phyloP scores from a whole-genome alignment of 352 stramenopile genomes.

The Pythium insidiosum region DNA sequence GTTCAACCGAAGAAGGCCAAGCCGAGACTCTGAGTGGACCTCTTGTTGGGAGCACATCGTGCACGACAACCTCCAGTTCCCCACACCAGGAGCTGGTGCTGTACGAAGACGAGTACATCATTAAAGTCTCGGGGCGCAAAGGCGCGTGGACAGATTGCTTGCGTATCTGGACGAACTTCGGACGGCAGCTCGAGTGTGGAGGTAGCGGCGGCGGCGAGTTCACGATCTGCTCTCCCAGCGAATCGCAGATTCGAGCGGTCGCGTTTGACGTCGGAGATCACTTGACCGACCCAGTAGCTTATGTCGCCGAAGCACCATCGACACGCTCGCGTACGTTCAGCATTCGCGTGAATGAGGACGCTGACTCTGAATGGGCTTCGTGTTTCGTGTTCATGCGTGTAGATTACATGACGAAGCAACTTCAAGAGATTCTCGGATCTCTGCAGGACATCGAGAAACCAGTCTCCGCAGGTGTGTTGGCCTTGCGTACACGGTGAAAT shows the following conservation, averaged over 20 bases:
- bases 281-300: slow-evolving; percentile 42
- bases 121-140: slow-evolving; percentile 41
- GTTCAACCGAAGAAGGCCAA: neutral
- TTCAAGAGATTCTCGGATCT: no score
- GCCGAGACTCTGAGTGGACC: slow-evolving; percentile 9
- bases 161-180: slow-evolving; percentile 60
- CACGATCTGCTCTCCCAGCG: no score
- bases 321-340: neutral
- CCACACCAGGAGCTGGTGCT: slow-evolving; percentile 29
- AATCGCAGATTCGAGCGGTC: slow-evolving; percentile 53
- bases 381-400: no score
- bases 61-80: slow-evolving; percentile 14
- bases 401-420: no score
- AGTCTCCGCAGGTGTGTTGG: no score
- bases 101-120: slow-evolving; percentile 40
- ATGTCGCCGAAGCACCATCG: slow-evolving; percentile 19
- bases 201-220: slow-evolving; percentile 58
- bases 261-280: slow-evolving; percentile 59
- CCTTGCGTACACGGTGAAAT: no score
- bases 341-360: neutral
- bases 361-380: no score
- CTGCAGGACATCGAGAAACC: no score
- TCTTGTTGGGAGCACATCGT: slow-evolving; percentile 49
- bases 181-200: slow-evolving; percentile 38
- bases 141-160: slow-evolving; percentile 71